A percentile compares a stretch with the other conserved stretches of the same genome.
These are phyloP conservation scores for Jaenimonas drosophilae DNA, from an alignment of 208 protist species.

Conservation along the genomic window DNA sequence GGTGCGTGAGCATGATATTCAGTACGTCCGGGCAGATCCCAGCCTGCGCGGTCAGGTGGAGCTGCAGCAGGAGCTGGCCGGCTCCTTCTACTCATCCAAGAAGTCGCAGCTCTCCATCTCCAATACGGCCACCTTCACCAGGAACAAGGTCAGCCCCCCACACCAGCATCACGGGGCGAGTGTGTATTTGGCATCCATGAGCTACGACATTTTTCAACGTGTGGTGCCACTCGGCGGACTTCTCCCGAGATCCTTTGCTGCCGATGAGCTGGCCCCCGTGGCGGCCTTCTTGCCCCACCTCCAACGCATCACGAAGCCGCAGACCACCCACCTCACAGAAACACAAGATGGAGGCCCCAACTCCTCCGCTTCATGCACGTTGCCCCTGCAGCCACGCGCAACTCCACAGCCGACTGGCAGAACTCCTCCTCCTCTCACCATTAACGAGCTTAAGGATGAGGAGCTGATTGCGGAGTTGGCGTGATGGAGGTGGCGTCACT, in stretches of 20 bases:
- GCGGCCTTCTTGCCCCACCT: constrained; percentile 54
- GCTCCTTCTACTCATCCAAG: constrained; percentile 12
- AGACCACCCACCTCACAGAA: background rate
- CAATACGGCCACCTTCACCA: background rate
- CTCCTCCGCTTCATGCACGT: background rate
- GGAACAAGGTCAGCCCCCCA: too few species aligned
- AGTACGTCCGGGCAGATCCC: constrained; percentile 51
- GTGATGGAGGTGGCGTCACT: constrained; percentile 7
- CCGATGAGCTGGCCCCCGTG: constrained; percentile 17
- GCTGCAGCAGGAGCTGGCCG: constrained; percentile 17
- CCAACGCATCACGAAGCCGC: constrained; percentile 20
- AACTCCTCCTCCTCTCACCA: constrained; percentile 3
- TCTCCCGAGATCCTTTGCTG: constrained; percentile 40
- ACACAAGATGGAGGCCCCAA: background rate
- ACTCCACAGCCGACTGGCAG: constrained; percentile 3
- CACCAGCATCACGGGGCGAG: background rate
- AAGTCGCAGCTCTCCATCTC: background rate
- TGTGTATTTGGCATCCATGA: constrained; percentile 47
- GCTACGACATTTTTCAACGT: constrained; percentile 59
- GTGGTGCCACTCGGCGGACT: constrained; percentile 57
- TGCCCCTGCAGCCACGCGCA: background rate
- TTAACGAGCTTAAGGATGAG: constrained; percentile 46
- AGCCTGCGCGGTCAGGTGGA: constrained; percentile 11
- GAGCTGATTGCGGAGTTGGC: constrained; percentile 45
- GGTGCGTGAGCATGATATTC: constrained; percentile 58